A percentile compares a stretch with the other conserved stretches of the same genome.
phyloP scores from a whole-genome alignment of 805 yeast genomes.

The Priceomyces haplophilus region DNA sequence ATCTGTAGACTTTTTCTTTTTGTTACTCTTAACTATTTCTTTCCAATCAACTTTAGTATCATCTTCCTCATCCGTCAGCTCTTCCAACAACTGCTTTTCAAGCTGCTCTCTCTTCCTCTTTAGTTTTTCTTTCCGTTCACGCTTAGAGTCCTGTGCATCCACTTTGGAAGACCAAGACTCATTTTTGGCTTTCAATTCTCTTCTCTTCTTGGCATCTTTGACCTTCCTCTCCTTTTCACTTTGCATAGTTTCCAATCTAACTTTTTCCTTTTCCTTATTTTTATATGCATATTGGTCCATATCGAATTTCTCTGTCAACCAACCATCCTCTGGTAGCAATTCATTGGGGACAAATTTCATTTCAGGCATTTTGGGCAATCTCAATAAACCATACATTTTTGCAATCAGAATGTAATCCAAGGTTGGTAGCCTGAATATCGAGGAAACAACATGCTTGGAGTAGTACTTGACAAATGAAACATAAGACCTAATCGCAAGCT shows the following conservation, averaged over 20 bases:
- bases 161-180: conserved; percentile 78
- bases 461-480: conserved; percentile 83
- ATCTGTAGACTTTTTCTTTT: conserved; percentile 48
- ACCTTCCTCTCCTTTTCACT: conserved; percentile 38
- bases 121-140: conserved; percentile 64
- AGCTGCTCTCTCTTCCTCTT: conserved; percentile 65
- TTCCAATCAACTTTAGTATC: conserved; percentile 76
- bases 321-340: conserved; percentile 66
- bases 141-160: conserved; percentile 58
- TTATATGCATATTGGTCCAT: conserved; percentile 65
- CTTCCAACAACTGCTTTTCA: conserved; percentile 49
- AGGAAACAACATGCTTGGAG: conserved; percentile 81
- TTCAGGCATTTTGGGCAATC: conserved; percentile 96
- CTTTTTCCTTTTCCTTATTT: conserved; percentile 61
- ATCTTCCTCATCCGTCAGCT: conserved; percentile 45
- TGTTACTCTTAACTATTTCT: conserved; percentile 64
- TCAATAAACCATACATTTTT: conserved; percentile 69
- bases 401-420: conserved; percentile 75
- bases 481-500: conserved; percentile 71
- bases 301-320: conserved; percentile 62
- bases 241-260: conserved; percentile 57
- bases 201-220: conserved; percentile 40
- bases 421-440: conserved; percentile 74
- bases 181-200: conserved; percentile 49
- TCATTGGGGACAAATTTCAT: conserved; percentile 47